Base-by-base conservation (phyloP, 371 early-diverging fungal species). In the Mucor indicus region DNA sequence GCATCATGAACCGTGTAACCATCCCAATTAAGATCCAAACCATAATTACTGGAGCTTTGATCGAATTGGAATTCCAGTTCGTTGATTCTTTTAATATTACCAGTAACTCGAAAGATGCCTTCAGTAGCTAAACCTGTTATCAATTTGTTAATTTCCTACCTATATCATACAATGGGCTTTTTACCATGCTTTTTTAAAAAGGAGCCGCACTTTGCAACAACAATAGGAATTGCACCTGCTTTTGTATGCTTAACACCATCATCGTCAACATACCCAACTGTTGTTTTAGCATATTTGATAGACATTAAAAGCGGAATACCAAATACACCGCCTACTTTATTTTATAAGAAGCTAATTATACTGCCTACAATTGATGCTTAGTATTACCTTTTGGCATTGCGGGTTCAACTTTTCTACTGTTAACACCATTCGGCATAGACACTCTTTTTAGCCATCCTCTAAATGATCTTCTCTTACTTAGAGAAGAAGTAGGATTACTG, bases 1-100 rank as follows among this genome's bases (percentile, higher is more conserved):
- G 80, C 80, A 58, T 81, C 82, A 59, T 77, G 77, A 1, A 79
- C 74, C 1, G 80, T 72, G 57, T 69, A 80, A 29, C 65, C 70
- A 29, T 69, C 60, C 77, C 79, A 80, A 33, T 69, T 70, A n/a
- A 77, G 50, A 35, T 63, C 66, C n/a, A 67, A 58, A n/a, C 80
- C 79, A 36, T 75, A 79, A 44, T 46, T 48, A 13, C 57, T 64
- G n/a, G 73, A 64, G 25, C 70, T 65, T 15, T 64, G 64, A 51
- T 80, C 79, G 55, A 81, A 81, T 27, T 69, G 43, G 17, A 62
- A 37, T 53, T 81, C 77, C 20, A 81, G 46, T 19, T 69, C 69
- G 24, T 72, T 63, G 30, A 81, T 69, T 32, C 82, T 60, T 42
- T 78, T 79, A 10, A 70, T 59, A 56, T 36, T 80, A 13, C 62